Conservation (phyloP, 75 land plant genomes). For the Chamaecyparis obtusa region DNA sequence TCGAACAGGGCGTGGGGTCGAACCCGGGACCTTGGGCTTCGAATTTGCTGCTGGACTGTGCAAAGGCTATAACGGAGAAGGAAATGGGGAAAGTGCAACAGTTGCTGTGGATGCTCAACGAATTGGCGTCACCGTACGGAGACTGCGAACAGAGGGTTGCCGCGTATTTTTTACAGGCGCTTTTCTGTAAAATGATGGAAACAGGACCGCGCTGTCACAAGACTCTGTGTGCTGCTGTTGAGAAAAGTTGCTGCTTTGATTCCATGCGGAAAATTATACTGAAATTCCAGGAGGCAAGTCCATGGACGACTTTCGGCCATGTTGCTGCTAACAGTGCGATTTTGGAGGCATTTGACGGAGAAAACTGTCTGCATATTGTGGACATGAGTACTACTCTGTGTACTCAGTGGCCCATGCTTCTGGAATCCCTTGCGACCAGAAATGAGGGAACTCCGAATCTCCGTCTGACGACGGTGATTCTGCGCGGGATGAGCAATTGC, state of each 20-base stretch:
- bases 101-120: slow-evolving; percentile 79
- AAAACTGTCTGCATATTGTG: slow-evolving; percentile 57
- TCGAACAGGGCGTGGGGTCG: slow-evolving; percentile 10
- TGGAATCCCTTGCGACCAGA: slow-evolving; percentile 73
- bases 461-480: slow-evolving; percentile 49
- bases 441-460: slow-evolving; percentile 59
- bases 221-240: slow-evolving; percentile 41
- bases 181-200: slow-evolving; percentile 57
- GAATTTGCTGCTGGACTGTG: slow-evolving; percentile 52
- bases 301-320: slow-evolving; percentile 87
- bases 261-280: slow-evolving; percentile 57
- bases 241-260: slow-evolving; percentile 52
- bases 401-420: slow-evolving; percentile 83
- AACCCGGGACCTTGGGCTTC: slow-evolving; percentile 50
- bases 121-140: slow-evolving; percentile 77
- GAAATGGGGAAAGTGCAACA: slow-evolving; percentile 46
- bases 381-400: slow-evolving; percentile 75
- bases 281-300: slow-evolving; percentile 74
- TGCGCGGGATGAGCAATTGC: background rate
- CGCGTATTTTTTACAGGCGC: slow-evolving; percentile 60
- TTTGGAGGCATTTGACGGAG: slow-evolving; percentile 73
- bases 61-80: slow-evolving; percentile 51
- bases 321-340: slow-evolving; percentile 74
- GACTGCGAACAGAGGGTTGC: slow-evolving; percentile 68
- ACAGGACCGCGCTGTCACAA: slow-evolving; percentile 54